Base-by-base conservation (phyloP, 2,329 filamentous ascomycete species). In the Monosporascus sp. region DNA sequence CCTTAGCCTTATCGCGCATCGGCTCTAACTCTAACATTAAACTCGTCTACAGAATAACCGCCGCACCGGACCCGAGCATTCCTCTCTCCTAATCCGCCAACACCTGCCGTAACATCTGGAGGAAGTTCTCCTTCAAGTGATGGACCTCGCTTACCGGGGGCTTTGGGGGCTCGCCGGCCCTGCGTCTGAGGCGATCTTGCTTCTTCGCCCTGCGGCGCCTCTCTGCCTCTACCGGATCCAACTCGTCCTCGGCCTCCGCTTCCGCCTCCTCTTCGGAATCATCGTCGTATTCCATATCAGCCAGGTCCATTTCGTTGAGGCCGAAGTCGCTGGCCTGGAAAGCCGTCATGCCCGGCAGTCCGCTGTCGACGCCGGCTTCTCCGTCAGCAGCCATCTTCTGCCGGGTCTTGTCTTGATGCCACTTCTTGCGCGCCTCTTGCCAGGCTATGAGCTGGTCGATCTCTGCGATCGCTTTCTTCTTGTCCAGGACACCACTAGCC, bases 301-400 rank as follows among this genome's bases (percentile, higher is more conserved):
- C 83, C 15, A 97, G 75, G 67, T 97, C 94, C 65, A 88, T 85
- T 64, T 88, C 83, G 66, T 97, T 85, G 20, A 99, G 75, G 0
- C 94, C 94, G 73, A 99, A 99, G 72, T 99, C 94, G 48, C 82
- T 83, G 22, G 87, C 86, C 64, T 81, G 85, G 73, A 97, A 95
- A 15, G 70, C 75, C 18, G 67, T 63, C 59, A 78, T 75, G 24
- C 76, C 83, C 8, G 79, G 81, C 6, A 79, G 70, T 25, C 77
- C 76, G 18, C 72, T 70, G 49, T 73, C 75, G 9, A 68, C 68
- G 38, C 76, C 75, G 6, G 77, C 77, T 6, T 68, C 77, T 3
- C 84, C 85, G 64, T 93, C 91, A 2, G 90, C 91, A 0, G 94
- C 94, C 94, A 99, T 97, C 79, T 99, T 99, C 75, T 97, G 94